Percentiles rank a stretch among this genome's conserved stretches.
phyloP scores from a whole-genome alignment of 2,329 filamentous ascomycete genomes.

The Calonectria crousiana region DNA sequence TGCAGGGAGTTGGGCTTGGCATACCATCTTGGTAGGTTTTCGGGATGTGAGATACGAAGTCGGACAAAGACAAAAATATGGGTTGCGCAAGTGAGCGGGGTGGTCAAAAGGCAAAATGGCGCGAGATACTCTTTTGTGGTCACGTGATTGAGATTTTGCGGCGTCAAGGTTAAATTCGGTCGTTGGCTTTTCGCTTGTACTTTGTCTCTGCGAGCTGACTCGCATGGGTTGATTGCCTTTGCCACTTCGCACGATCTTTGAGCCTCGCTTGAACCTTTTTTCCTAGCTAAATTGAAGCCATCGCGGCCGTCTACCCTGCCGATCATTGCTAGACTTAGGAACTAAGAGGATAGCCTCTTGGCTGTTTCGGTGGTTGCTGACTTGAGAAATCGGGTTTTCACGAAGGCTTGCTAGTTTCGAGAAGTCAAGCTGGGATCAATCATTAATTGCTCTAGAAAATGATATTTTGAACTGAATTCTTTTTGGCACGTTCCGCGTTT shows the following conservation, averaged over 20 bases:
- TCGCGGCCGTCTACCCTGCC: background rate
- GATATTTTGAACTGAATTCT: background rate
- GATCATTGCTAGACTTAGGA: background rate
- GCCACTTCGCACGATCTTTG: background rate
- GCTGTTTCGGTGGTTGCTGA: background rate
- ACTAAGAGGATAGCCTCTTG: background rate
- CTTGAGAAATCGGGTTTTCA: background rate
- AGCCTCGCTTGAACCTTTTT: background rate
- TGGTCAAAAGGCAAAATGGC: slow-evolving; percentile 1
- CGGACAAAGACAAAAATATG: slow-evolving; percentile 11
- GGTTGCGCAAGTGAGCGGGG: background rate
- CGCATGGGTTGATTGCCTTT: background rate
- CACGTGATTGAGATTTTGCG: background rate
- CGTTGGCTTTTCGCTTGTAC: background rate
- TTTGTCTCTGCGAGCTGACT: background rate
- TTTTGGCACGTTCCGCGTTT: background rate
- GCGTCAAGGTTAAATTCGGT: background rate
- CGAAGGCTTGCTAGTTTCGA: background rate
- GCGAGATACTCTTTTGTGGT: background rate
- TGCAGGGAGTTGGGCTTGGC: background rate
- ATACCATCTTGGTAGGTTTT: background rate
- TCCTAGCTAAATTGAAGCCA: background rate
- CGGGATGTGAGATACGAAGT: background rate
- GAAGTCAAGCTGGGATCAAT: background rate
- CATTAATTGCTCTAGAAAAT: background rate